Evolutionary conservation across 768 basidiomycete species (phyloP).

Genomic region (Mycena olivaceomarginata): DNA sequence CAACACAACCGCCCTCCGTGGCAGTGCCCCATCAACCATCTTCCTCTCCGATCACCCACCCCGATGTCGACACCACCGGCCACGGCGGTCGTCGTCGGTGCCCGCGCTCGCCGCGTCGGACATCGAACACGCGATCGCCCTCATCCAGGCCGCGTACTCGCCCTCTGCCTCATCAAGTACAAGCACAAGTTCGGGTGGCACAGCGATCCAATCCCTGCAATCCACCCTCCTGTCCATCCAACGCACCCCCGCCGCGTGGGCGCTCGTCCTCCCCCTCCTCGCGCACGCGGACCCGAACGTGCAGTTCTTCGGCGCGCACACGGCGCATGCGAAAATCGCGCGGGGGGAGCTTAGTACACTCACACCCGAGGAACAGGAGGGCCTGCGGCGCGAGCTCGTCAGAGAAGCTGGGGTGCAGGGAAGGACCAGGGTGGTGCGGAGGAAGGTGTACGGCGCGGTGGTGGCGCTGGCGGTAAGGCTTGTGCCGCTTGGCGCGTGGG

Average conservation of each 20-base stretch:
- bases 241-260: neutral
- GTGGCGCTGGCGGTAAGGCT: neutral
- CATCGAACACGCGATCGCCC: too few relatives aligned
- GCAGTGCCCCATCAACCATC: too few relatives aligned
- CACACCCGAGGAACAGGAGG: neutral
- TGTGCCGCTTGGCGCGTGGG: neutral
- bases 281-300: neutral
- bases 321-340: slow-evolving; percentile 1
- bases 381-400: neutral
- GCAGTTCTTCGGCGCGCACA: slow-evolving; percentile 1
- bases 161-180: too few relatives aligned
- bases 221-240: too few relatives aligned
- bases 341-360: neutral
- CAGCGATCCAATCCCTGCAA: too few relatives aligned
- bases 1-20: too few relatives aligned
- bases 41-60: too few relatives aligned
- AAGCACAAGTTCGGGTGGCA: too few relatives aligned
- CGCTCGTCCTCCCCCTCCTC: neutral
- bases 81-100: too few relatives aligned
- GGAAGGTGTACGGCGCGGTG: neutral
- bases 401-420: neutral
- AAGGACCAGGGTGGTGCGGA: neutral
- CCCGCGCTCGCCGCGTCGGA: too few relatives aligned
- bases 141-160: too few relatives aligned
- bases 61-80: too few relatives aligned